These are phyloP conservation scores for Metschnikowia lachancei DNA, from an alignment of 805 yeast genomes.

Conservation along the genomic window DNA sequence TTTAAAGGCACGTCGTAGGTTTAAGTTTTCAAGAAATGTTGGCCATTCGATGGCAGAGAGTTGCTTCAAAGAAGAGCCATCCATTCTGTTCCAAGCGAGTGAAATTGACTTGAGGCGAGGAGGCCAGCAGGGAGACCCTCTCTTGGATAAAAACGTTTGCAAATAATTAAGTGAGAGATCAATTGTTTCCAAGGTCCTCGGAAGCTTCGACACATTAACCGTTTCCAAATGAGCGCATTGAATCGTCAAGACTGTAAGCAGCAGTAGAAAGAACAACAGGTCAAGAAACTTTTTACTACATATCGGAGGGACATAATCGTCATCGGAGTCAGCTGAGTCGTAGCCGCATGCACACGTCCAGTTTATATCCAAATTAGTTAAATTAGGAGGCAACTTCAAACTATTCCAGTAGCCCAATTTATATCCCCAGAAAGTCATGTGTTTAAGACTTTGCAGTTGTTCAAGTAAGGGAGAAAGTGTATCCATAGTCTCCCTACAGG, in stretches of 20 bases:
- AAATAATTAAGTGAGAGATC: constrained; percentile 30
- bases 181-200: constrained; percentile 29
- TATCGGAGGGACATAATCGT: no score
- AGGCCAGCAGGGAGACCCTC: constrained; percentile 24
- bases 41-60: constrained; percentile 28
- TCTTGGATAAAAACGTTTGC: constrained; percentile 10
- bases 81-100: no score
- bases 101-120: constrained; percentile 24
- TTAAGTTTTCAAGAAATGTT: constrained; percentile 14
- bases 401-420: constrained; percentile 30
- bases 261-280: constrained; percentile 19
- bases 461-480: constrained; percentile 11
- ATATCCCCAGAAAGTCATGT: constrained; percentile 34
- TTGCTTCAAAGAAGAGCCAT: constrained; percentile 18
- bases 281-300: constrained; percentile 16
- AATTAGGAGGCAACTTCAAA: constrained; percentile 25
- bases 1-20: constrained; percentile 25
- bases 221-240: constrained; percentile 27
- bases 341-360: no score
- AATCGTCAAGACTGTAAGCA: constrained; percentile 32
- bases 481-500: no score
- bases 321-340: no score
- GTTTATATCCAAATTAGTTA: constrained; percentile 33
- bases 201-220: constrained; percentile 26
- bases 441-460: constrained; percentile 18